phyloP scores from a whole-genome alignment of 352 stramenopile genomes.

The Aphanomyces cochlioides region DNA sequence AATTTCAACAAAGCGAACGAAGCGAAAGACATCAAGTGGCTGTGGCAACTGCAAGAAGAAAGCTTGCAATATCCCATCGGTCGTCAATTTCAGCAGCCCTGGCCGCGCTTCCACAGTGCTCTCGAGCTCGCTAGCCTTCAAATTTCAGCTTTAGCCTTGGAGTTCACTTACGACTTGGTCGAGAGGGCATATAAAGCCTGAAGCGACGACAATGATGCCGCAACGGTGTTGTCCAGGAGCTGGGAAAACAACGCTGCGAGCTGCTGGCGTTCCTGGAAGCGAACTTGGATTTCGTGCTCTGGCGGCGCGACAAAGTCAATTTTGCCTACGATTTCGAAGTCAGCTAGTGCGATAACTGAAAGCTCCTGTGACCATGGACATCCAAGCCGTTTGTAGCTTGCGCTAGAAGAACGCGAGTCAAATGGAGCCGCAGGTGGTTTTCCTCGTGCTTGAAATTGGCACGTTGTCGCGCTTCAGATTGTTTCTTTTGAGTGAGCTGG shows the following conservation, averaged over 20 bases:
- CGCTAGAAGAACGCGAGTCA: constrained; percentile 9
- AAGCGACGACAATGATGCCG: constrained; percentile 10
- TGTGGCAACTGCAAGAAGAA: constrained; percentile 12
- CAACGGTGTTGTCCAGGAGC: neutral
- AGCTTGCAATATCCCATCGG: constrained; percentile 2
- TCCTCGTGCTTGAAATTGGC: constrained; percentile 6
- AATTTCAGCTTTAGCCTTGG: neutral
- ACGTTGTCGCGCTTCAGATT: constrained; percentile 6
- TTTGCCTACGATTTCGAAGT: constrained; percentile 18
- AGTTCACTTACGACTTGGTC: constrained; percentile 1
- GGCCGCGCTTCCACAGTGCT: neutral
- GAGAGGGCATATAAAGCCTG: constrained; percentile 1
- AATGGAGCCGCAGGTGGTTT: constrained; percentile 19
- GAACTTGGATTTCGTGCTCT: neutral
- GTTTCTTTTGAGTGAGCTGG: neutral
- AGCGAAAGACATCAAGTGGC: neutral
- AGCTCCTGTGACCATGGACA: constrained; percentile 1
- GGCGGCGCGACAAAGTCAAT: constrained; percentile 1
- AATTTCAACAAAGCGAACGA: constrained; percentile 26
- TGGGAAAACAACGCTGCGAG: constrained; percentile 15
- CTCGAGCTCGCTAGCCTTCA: neutral
- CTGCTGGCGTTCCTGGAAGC: neutral
- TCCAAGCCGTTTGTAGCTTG: constrained; percentile 28
- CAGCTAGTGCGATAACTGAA: neutral
- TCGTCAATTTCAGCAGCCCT: neutral